phyloP scores from a whole-genome alignment of 73 alveolate species.

The Paramecium caudatum region DNA sequence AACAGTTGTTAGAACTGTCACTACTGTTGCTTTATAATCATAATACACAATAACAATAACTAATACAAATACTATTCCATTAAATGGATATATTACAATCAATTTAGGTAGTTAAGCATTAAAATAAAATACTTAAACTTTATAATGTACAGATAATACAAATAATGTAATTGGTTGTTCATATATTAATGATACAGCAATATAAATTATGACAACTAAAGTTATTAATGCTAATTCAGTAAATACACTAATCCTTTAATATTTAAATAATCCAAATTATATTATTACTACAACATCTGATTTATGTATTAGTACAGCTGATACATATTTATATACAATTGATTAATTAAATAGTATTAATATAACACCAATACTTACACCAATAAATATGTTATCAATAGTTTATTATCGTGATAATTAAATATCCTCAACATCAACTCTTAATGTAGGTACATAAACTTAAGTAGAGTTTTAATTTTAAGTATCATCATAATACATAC shows the following conservation, averaged over 20 bases:
- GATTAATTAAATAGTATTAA: not conserved
- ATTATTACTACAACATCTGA: conserved; percentile 29
- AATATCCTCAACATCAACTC: not conserved
- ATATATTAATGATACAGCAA: not conserved
- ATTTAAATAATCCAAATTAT: conserved; percentile 58
- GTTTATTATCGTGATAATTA: not conserved
- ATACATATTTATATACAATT: not conserved
- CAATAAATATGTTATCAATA: conserved; percentile 15
- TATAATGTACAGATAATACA: not conserved
- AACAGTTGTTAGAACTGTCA: not conserved
- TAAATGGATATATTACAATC: not conserved
- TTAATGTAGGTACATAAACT: not conserved
- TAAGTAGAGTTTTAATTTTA: not conserved
- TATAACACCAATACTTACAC: not conserved
- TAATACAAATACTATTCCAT: conserved; percentile 5
- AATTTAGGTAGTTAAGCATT: conserved; percentile 20
- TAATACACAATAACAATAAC: not conserved
- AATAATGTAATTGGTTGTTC: not conserved
- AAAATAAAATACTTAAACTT: not conserved
- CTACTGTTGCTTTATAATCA: conserved; percentile 18
- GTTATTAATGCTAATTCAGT: not conserved
- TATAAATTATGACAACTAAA: not conserved
- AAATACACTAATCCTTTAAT: not conserved
- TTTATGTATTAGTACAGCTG: not conserved
- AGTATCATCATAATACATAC: conserved; percentile 18